Base-by-base conservation (phyloP, 192 early-diverging fungal species). In the Tieghemiomyces parasiticus region DNA sequence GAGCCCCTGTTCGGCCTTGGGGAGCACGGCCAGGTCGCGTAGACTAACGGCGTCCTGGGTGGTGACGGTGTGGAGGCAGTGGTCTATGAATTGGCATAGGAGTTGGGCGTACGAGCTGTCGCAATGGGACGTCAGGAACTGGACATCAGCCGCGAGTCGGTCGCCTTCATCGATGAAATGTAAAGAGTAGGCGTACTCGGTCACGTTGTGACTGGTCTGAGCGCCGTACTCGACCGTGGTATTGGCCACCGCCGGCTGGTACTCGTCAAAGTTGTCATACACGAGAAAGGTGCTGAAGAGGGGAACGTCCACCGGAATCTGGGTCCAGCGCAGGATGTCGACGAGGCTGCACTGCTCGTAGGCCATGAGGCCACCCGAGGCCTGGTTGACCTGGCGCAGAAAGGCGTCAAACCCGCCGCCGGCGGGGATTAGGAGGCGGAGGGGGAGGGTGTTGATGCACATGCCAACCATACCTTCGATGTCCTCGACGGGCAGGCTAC, bases 381-480 rank as follows among this genome's bases (percentile, higher is more conserved):
- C 12, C 1, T 2, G 32, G 14, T 31, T 9, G 20, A 56, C 16
- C 31, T 34, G 31, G 1, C 32, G 54, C 16, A 56, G 31, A 1
- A 29, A 56, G 34, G 14, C 32, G 20, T 14, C 1, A 3, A 56
- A 8, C 8, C 29, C 8, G 20, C 16, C 13, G 1, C 8, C 13
- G 13, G 13, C 29, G 54, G 29, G 29, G 0, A 56, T 13, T 3
- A 3, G 4, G 13, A 34, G 29, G 6, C 54, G 54, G 32, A 56
- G 33, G 28, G 54, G 54, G 16, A 56, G 20, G 19, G 54, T 56
- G 33, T 56, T 56, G 24, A 56, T 56, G 54, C 32, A 28, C 32
- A 35, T 20, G 4, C 54, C 54, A 10, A 56, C 54, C 31, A 56
- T 31, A 22, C 24, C 34, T 19, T 56, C 31, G 32, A 56, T 34